These are phyloP conservation scores for Bretziella fagacearum DNA, from an alignment of 2,329 filamentous ascomycete species.

Conservation along the genomic window DNA sequence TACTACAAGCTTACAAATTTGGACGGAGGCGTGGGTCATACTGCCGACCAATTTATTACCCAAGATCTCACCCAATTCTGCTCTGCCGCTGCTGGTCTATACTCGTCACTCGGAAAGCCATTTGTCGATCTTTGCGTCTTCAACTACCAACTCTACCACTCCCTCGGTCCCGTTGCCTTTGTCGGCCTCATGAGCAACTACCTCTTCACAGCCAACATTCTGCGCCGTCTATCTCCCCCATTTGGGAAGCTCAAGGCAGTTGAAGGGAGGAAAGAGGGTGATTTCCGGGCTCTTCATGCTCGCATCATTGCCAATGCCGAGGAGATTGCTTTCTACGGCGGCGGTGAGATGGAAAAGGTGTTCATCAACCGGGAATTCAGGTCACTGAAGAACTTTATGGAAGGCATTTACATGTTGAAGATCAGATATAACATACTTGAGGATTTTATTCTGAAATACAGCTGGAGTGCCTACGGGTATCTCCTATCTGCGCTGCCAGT, in stretches of 20 bases:
- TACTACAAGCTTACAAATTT: constrained; percentile 92
- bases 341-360: constrained; percentile 83
- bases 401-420: constrained; percentile 92
- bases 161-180: constrained; percentile 73
- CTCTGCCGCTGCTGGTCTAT: constrained; percentile 74
- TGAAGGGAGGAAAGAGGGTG: constrained; percentile 85
- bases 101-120: constrained; percentile 94
- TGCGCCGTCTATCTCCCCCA: constrained; percentile 76
- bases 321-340: constrained; percentile 94
- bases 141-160: constrained; percentile 91
- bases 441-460: constrained; percentile 95
- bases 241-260: constrained; percentile 96
- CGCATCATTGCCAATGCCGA: constrained; percentile 92
- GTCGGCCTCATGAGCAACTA: constrained; percentile 82
- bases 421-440: constrained; percentile 98
- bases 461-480: constrained; percentile 96
- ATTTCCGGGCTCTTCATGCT: constrained; percentile 82
- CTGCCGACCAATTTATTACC: constrained; percentile 92
- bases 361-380: constrained; percentile 86
- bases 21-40: constrained; percentile 81
- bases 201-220: constrained; percentile 77
- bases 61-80: constrained; percentile 95
- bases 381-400: constrained; percentile 91
- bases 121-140: constrained; percentile 95
- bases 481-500: constrained; percentile 82